Percentiles rank a stretch among this genome's conserved stretches.
Conservation (phyloP, 1,284 basidiomycete species). For the Tilletia caries region DNA sequence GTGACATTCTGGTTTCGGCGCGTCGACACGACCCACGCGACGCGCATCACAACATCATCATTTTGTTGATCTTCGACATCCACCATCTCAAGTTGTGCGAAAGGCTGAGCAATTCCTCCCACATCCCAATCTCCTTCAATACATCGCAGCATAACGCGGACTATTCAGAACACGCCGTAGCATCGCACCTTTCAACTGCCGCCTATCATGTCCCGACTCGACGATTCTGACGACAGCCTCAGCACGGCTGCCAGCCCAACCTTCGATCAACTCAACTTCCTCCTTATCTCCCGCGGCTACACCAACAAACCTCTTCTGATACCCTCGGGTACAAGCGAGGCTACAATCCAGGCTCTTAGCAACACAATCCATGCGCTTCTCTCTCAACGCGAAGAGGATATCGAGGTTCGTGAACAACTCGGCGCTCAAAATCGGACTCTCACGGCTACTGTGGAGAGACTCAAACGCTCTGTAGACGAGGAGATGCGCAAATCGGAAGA, state of each 20-base stretch:
- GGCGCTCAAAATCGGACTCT: slow-evolving; percentile 20
- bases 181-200: too few relatives aligned
- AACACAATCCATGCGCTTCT: slow-evolving; percentile 19
- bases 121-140: too few relatives aligned
- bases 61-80: too few relatives aligned
- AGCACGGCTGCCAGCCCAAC: slow-evolving; percentile 3
- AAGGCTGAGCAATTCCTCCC: too few relatives aligned
- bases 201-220: too few relatives aligned
- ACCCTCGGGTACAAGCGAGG: neutral
- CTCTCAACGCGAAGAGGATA: slow-evolving; percentile 24
- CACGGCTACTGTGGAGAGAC: slow-evolving; percentile 16
- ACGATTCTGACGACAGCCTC: neutral
- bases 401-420: slow-evolving; percentile 19
- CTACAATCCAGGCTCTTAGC: slow-evolving; percentile 10
- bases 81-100: too few relatives aligned
- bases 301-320: neutral
- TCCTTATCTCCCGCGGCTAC: slow-evolving; percentile 11
- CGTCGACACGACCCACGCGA: too few relatives aligned
- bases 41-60: too few relatives aligned
- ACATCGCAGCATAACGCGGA: too few relatives aligned
- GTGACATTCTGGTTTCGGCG: too few relatives aligned
- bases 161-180: too few relatives aligned
- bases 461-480: slow-evolving; percentile 12
- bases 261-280: slow-evolving; percentile 11
- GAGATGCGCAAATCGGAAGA: slow-evolving; percentile 7